Conservation (phyloP, 2,329 filamentous ascomycete species). For the Alternaria novae-zelandiae region DNA sequence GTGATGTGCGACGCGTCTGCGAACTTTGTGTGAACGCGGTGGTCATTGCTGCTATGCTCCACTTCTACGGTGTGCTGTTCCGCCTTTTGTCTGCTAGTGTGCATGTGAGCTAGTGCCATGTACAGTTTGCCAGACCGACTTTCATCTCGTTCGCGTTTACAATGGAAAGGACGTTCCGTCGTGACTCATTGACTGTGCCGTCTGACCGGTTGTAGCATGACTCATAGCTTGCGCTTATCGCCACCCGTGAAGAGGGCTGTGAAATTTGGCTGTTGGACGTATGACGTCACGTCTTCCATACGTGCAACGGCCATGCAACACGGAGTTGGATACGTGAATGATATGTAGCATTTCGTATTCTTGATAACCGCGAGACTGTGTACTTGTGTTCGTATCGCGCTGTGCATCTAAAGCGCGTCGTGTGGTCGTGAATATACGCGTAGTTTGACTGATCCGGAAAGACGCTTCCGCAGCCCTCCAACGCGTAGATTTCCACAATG, state of each 20-base stretch:
- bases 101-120: not conserved
- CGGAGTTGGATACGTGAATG: fast-evolving
- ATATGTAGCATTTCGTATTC: no score
- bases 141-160: not conserved
- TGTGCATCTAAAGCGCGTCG: not conserved
- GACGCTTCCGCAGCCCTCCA: not conserved
- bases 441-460: not conserved
- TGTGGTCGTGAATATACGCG: not conserved
- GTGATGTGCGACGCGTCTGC: constrained; percentile 11
- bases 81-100: not conserved
- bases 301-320: not conserved
- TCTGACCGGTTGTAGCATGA: not conserved
- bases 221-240: not conserved
- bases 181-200: not conserved
- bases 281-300: not conserved
- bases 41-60: not conserved
- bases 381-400: fast-evolving
- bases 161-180: not conserved
- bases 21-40: not conserved
- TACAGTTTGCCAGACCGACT: not conserved
- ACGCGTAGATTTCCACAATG: not conserved
- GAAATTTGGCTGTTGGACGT: not conserved
- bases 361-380: fast-evolving
- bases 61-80: not conserved
- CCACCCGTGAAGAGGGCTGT: not conserved